Evolutionary conservation across 2,329 filamentous ascomycete species (phyloP).

Genomic region (Phialemonium atrogriseum): DNA sequence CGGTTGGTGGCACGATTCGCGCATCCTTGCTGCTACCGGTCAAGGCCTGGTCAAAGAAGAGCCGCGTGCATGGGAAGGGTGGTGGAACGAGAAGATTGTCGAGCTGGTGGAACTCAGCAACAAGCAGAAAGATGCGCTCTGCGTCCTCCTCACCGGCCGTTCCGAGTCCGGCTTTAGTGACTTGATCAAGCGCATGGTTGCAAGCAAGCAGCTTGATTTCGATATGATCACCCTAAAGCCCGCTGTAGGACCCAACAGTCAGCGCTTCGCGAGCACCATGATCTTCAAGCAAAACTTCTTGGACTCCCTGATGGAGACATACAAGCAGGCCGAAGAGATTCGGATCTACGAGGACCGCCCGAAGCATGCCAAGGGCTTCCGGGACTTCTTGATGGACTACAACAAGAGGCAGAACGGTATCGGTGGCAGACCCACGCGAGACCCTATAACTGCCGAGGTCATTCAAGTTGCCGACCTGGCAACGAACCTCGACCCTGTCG

Average conservation of each 20-base stretch:
- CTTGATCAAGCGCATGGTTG: constrained; percentile 72
- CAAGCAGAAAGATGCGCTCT: constrained; percentile 75
- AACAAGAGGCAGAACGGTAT: constrained; percentile 49
- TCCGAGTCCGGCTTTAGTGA: constrained; percentile 69
- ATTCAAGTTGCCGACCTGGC: constrained; percentile 75
- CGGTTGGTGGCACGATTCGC: constrained; percentile 94
- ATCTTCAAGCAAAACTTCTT: constrained; percentile 86
- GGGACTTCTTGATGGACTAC: constrained; percentile 72
- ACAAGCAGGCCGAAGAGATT: constrained; percentile 73
- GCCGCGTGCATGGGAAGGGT: constrained; percentile 74
- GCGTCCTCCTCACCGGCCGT: constrained; percentile 80
- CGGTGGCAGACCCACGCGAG: constrained; percentile 45
- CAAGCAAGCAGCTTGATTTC: constrained; percentile 72
- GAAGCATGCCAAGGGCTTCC: constrained; percentile 70
- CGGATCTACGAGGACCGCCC: constrained; percentile 62
- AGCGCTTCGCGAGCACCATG: constrained; percentile 78
- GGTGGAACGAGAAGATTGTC: constrained; percentile 92
- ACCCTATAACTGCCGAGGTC: constrained; percentile 68
- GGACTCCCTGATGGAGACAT: constrained; percentile 74
- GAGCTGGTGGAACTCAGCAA: constrained; percentile 74
- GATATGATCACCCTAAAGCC: constrained; percentile 88
- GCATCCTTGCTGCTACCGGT: constrained; percentile 79
- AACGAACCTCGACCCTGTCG: constrained; percentile 65
- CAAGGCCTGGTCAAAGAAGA: constrained; percentile 78
- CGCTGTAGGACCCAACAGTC: constrained; percentile 66